Evolutionary conservation across 805 yeast genomes (phyloP), one percentile per base, ranked within the genome.

Genomic region (Candida chauliodis): DNA sequence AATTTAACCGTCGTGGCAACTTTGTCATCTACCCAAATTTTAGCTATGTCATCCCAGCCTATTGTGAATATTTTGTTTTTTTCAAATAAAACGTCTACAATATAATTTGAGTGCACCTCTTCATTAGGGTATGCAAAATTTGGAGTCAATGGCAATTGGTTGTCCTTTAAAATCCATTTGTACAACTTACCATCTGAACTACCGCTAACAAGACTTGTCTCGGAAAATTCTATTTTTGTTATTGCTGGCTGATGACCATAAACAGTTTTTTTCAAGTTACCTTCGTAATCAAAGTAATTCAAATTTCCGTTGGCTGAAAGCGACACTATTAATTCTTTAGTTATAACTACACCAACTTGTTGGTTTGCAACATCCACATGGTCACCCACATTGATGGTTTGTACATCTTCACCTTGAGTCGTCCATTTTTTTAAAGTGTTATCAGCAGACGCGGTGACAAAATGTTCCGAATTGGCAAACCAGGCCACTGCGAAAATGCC

Each of bases 1-100:
- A 50, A 38, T 36, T 59, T 47, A 9, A 36, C 43, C 6, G 48
- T 35, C 2, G 50, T 23, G 8, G 36, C 22, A 13, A 36, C 38
- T 28, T 51, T 40, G 3, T 37, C 37, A 10, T 42, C 48, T n/a
- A 44, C 44, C 69, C 71, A 62, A 11, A 55, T 30, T 52, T 74
- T 76, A 32, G 89, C 51, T 10, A 76, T 76, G 53, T 87, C 95
- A 60, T 91, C 99, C 98, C 98, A 93, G 3, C 90, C 95, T 15
- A 78, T 68, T n/a, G 88, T 70, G 14, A 78, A 51, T 5, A 61
- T 37, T 1, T 58, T 51, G 1, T 55, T 58, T 9, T 53, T 51
- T 48, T 52, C 18, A 48, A 25, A 38, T 13, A 58, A 44, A 13
- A 75, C 72, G 2, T 81, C 79, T 23, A 76, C 78, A 31, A 91